Conservation (phyloP, 83 land plant genomes). For the Picea engelmannii region DNA sequence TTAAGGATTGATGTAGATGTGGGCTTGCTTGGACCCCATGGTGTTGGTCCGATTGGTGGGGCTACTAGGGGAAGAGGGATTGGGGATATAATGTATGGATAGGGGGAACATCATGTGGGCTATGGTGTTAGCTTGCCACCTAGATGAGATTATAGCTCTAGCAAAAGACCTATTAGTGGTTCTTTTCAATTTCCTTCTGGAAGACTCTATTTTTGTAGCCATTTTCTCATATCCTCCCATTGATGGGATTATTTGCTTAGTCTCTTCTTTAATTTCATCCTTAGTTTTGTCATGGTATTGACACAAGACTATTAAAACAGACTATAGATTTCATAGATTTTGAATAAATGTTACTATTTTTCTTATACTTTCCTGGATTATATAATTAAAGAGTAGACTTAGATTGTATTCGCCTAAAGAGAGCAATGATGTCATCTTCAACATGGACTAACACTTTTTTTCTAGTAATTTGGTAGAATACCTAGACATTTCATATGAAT, state of each 20-base stretch:
- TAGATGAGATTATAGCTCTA: slow-evolving; percentile 71
- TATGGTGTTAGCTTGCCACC: slow-evolving; percentile 81
- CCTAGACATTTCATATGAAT: too few species aligned
- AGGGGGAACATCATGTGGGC: slow-evolving; percentile 42
- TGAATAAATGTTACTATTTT: not conserved
- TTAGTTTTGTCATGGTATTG: slow-evolving; percentile 11
- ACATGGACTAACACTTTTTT: not conserved
- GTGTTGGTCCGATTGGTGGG: slow-evolving; percentile 48
- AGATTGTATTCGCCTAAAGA: slow-evolving; percentile 25
- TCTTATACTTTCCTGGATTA: slow-evolving; percentile 3
- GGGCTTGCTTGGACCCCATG: slow-evolving; percentile 30
- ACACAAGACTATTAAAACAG: slow-evolving; percentile 22
- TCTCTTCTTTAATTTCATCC: slow-evolving; percentile 1
- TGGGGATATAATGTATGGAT: slow-evolving; percentile 50
- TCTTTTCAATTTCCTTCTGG: slow-evolving; percentile 6
- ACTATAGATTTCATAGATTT: slow-evolving; percentile 5
- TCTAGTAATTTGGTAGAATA: too few species aligned
- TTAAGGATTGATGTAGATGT: slow-evolving; percentile 61
- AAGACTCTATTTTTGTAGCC: not conserved
- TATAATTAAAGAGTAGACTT: slow-evolving; percentile 28
- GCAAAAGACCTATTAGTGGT: slow-evolving; percentile 39
- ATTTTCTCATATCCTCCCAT: not conserved
- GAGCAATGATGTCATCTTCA: slow-evolving; percentile 29
- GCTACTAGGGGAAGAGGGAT: slow-evolving; percentile 52
- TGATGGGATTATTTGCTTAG: not conserved